A percentile compares a stretch with the other conserved stretches of the same genome.
These are phyloP conservation scores for Lepidium campestre DNA, from an alignment of 441 rosid genomes.

Conservation along the genomic window DNA sequence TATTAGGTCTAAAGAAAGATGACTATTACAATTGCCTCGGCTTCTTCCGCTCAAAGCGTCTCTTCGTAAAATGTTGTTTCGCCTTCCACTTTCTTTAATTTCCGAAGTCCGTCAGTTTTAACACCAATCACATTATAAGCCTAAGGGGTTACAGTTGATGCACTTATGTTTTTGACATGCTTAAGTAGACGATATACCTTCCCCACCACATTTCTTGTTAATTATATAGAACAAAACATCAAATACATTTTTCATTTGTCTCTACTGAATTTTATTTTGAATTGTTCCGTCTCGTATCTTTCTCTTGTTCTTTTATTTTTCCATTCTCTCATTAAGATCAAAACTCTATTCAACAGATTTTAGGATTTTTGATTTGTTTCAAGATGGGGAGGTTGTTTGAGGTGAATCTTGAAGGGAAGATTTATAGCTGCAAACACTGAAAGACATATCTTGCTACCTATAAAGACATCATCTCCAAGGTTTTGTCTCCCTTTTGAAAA, in stretches of 20 bases:
- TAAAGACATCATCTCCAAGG: slow-evolving; percentile 86
- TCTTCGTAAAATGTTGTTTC: too few species aligned
- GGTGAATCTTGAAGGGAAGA: slow-evolving; percentile 85
- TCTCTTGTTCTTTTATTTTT: background rate
- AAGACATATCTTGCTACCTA: slow-evolving; percentile 75
- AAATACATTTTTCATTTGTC: slow-evolving; percentile 11
- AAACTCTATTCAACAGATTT: background rate
- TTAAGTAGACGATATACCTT: slow-evolving; percentile 33
- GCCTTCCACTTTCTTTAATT: too few species aligned
- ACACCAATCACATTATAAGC: too few species aligned
- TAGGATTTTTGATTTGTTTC: background rate
- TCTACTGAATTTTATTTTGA: background rate
- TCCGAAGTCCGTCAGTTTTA: too few species aligned
- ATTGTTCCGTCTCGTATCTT: background rate
- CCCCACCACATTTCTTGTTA: slow-evolving; percentile 38
- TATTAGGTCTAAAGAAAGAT: too few species aligned
- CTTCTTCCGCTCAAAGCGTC: too few species aligned
- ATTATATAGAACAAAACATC: slow-evolving; percentile 17
- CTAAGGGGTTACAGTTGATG: too few species aligned
- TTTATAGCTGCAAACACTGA: slow-evolving; percentile 93
- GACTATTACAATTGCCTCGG: too few species aligned
- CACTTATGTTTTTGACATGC: too few species aligned
- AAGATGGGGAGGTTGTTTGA: slow-evolving; percentile 84
- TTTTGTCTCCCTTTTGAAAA: slow-evolving; percentile 22
- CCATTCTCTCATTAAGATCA: background rate